Evolutionary conservation across 306 rosid species (phyloP).

Genomic region (Trifolium subterraneum): DNA sequence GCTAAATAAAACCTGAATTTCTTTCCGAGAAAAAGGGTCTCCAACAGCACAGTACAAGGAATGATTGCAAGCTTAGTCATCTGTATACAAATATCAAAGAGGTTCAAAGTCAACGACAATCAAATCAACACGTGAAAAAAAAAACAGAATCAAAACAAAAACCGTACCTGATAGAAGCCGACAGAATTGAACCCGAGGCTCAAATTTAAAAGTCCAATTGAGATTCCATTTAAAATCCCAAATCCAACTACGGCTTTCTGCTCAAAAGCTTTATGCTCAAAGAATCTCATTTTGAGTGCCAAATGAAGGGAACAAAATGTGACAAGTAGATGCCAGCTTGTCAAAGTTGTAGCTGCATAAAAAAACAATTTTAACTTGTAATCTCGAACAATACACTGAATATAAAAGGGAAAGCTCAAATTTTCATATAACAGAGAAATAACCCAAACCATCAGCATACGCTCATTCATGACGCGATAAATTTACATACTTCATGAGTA

Average conservation of each 20-base stretch:
- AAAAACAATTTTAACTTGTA: slow-evolving; percentile 23
- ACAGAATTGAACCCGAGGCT: slow-evolving; percentile 98
- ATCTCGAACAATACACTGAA: neutral
- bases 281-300: slow-evolving; percentile 83
- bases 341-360: slow-evolving; percentile 93
- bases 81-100: slow-evolving; percentile 55
- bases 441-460: slow-evolving; percentile 28
- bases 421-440: slow-evolving; percentile 21
- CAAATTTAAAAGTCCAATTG: slow-evolving; percentile 94
- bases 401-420: slow-evolving; percentile 14
- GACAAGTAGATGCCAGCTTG: slow-evolving; percentile 99
- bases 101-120: slow-evolving; percentile 39
- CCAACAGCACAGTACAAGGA: slow-evolving; percentile 97
- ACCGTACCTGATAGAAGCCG: slow-evolving; percentile 90
- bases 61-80: slow-evolving; percentile 99
- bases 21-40: slow-evolving; percentile 89
- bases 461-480: slow-evolving; percentile 2
- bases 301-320: slow-evolving; percentile 95
- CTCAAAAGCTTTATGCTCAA: slow-evolving; percentile 93
- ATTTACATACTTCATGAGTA: slow-evolving; percentile 6
- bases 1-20: slow-evolving; percentile 73
- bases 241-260: slow-evolving; percentile 83
- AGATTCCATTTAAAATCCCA: slow-evolving; percentile 95
- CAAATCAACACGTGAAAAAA: slow-evolving; percentile 31
- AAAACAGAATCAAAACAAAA: slow-evolving; percentile 37